Conservation (phyloP, 2,329 filamentous ascomycete genomes). For the Claviceps sp. region DNA sequence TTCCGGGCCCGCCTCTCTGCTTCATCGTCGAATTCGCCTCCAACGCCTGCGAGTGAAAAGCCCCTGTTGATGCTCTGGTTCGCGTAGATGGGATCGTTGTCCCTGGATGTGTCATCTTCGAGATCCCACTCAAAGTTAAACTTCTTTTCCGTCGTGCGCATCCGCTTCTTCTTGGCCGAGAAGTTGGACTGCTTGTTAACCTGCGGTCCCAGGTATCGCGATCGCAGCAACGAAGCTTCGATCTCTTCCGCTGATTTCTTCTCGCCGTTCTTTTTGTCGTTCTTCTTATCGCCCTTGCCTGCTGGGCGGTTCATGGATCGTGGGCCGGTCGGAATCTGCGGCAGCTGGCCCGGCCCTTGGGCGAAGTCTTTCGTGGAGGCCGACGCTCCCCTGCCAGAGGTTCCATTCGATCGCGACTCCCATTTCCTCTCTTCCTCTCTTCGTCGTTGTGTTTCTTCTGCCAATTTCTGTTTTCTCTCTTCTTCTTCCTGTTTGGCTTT, state of each 20-base stretch:
- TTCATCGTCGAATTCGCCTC: constrained; percentile 38
- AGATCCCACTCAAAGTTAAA: constrained; percentile 99
- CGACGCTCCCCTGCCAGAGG: constrained; percentile 4
- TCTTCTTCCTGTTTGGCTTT: constrained; percentile 60
- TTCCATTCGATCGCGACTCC: constrained; percentile 15
- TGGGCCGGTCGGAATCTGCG: constrained; percentile 54
- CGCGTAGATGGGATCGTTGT: constrained; percentile 64
- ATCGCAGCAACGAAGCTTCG: constrained; percentile 60
- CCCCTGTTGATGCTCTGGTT: constrained; percentile 18
- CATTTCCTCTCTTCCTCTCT: constrained; percentile 45
- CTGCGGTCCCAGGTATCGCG: constrained; percentile 84
- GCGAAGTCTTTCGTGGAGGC: constrained; percentile 12
- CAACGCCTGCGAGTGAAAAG: constrained; percentile 33
- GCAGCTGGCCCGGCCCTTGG: constrained; percentile 10
- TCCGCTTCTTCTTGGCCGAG: constrained; percentile 89
- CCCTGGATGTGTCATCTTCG: constrained; percentile 66
- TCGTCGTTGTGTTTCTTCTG: constrained; percentile 55
- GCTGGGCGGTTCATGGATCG: constrained; percentile 43
- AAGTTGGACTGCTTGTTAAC: constrained; percentile 73
- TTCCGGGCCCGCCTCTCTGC: constrained; percentile 41
- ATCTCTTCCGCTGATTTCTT: constrained; percentile 43
- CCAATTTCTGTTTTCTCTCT: constrained; percentile 34
- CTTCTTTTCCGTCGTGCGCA: constrained; percentile 85
- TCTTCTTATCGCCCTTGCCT: constrained; percentile 23
- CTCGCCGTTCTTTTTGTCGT: constrained; percentile 19